Evolutionary conservation across 2,329 filamentous ascomycete species (phyloP), one percentile per base, ranked within the genome.

Genomic region (Cladobotryum protrusum): DNA sequence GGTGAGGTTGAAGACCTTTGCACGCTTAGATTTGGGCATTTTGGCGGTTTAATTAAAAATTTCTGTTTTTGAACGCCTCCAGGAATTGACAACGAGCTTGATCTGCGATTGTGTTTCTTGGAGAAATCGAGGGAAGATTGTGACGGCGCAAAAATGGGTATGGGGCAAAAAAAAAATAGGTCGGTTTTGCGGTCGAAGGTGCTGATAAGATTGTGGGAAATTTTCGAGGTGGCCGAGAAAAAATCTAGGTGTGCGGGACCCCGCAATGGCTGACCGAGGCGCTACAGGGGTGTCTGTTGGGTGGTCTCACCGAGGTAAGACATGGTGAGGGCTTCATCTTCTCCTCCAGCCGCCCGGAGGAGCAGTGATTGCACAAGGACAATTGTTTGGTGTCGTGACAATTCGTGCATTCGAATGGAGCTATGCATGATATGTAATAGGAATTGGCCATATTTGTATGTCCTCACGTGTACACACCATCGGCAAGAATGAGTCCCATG

Each of bases 11-110:
- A 95, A 83, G 70, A 95, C 78, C 72, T 86, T 92, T 61, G 86
- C 80, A 72, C 93, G 88, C 79, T 93, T 97, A 56, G 93, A 97
- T 77, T 95, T 91, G 67, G 93, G 93, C 93, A 99, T 99, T 58
- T 63, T 75, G 67, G 57, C 56, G 57, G 56, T 51, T 52, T 40
- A 11, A 9, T 9, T 13, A 14, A 5, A n/a, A 32, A 18, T 32
- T 24, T 42, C 42, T 42, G 43, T 51, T 15, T 34, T 45, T 47
- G 17, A 15, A 29, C 11, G 7, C 11, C 24, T 29, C 24, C 7
- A 29, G 3, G 24, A 8, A 29, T 29, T 8, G 11, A 29, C 11
- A 6, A 8, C 11, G 24, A 29, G 24, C 7, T 29, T 8, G 24
- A 29, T 29, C n/a, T 8, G 24, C 24, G 11, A 8, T 4, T 9